Percentiles rank a stretch among this genome's conserved stretches.
Conservation (phyloP, 805 yeast genomes). For the Wickerhamomyces ciferrii region DNA sequence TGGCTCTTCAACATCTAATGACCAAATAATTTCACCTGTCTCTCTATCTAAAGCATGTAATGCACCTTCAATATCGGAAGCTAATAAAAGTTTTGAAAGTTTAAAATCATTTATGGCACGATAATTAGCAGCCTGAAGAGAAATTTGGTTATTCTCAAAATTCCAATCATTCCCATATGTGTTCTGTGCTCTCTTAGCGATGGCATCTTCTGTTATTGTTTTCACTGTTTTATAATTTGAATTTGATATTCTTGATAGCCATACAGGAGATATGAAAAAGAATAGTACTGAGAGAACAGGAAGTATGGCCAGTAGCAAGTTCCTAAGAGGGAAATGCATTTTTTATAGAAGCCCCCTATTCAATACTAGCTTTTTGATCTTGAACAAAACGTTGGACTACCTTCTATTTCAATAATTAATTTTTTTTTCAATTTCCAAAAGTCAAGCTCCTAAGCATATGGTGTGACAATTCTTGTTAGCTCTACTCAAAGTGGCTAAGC, state of each 20-base stretch:
- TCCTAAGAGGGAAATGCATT: neutral
- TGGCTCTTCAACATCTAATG: constrained; percentile 60
- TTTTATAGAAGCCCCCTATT: neutral
- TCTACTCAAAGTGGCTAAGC: no score
- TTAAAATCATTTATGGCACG: constrained; percentile 65
- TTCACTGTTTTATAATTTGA: neutral
- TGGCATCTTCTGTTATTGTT: neutral
- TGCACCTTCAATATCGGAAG: constrained; percentile 84
- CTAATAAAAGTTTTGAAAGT: constrained; percentile 56
- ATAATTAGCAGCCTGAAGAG: neutral
- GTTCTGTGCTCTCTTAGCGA: neutral
- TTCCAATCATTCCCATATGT: neutral
- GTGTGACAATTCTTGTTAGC: no score
- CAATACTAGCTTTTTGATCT: neutral
- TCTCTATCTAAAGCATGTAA: constrained; percentile 74
- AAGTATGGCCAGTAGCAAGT: constrained; percentile 1
- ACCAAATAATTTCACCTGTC: constrained; percentile 76
- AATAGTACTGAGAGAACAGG: constrained; percentile 1
- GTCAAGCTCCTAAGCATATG: neutral
- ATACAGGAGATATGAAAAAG: constrained; percentile 4
- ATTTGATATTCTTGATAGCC: constrained; percentile 1
- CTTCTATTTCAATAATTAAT: neutral
- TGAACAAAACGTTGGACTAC: neutral
- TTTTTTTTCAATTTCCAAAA: neutral
- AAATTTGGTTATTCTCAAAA: neutral